Evolutionary conservation across 305 asterid genomes (phyloP).

Genomic region (Fraxinus greggii): DNA sequence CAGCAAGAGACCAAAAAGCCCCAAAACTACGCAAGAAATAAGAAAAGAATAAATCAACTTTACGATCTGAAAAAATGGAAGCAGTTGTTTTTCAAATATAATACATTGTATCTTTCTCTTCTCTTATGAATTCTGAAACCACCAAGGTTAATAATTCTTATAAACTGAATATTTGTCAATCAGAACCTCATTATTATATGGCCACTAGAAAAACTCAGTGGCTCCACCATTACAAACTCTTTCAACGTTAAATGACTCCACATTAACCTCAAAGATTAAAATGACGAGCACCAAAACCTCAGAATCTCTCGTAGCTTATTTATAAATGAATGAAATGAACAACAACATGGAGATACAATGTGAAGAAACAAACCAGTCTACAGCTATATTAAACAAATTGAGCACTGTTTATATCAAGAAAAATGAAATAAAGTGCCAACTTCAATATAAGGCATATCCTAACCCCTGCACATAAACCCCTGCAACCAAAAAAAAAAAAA

Average conservation of each 20-base stretch:
- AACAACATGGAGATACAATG: neutral
- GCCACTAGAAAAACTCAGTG: neutral
- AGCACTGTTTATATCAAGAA: neutral
- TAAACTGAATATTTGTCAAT: neutral
- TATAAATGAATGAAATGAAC: slow-evolving; percentile 1
- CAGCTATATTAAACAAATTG: neutral
- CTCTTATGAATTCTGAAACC: neutral
- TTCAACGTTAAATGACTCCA: slow-evolving; percentile 4
- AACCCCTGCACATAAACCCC: no score
- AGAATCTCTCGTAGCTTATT: slow-evolving; percentile 13
- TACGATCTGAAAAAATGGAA: slow-evolving; percentile 3
- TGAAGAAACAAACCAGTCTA: neutral
- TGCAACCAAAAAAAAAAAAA: no score
- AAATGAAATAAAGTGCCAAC: neutral
- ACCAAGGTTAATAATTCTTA: neutral
- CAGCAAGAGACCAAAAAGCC: neutral
- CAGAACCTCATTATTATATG: neutral
- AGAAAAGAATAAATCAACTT: neutral
- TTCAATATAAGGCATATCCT: neutral
- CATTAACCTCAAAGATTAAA: neutral
- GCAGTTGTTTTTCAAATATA: neutral
- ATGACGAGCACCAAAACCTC: slow-evolving; percentile 13
- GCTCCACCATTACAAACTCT: slow-evolving; percentile 1
- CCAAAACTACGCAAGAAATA: neutral
- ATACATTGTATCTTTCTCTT: neutral